Percentiles rank a stretch among this genome's conserved stretches.
Conservation (phyloP, 371 early-diverging fungal species). For the Rhizopus arrhizus region DNA sequence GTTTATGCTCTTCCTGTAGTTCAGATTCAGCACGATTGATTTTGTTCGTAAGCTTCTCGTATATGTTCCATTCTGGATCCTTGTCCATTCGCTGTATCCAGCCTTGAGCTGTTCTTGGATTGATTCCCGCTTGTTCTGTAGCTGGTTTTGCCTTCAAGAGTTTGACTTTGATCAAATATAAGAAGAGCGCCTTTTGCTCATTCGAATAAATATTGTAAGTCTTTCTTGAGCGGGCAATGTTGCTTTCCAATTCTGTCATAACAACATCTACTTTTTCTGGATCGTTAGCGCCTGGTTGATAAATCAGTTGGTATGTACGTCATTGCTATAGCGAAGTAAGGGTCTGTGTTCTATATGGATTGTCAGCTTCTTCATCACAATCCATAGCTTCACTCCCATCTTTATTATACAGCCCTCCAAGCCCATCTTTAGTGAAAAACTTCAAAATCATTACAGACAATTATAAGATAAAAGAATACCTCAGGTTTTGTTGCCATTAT, state of each 20-base stretch:
- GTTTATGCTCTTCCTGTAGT: constrained; percentile 29
- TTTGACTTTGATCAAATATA: constrained; percentile 22
- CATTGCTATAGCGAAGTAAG: constrained; percentile 1
- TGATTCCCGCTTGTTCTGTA: constrained; percentile 24
- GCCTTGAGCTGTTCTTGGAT: constrained; percentile 22
- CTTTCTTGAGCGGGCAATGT: constrained; percentile 23
- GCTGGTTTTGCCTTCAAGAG: constrained; percentile 23
- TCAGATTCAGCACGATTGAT: constrained; percentile 31
- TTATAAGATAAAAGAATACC: too few relatives aligned
- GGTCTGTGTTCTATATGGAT: constrained; percentile 48
- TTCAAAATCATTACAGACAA: neutral
- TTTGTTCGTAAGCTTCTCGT: constrained; percentile 25
- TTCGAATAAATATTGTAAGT: constrained; percentile 18
- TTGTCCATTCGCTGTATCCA: constrained; percentile 21
- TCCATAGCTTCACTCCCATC: neutral
- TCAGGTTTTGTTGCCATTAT: too few relatives aligned
- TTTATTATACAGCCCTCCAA: neutral
- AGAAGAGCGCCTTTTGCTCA: constrained; percentile 14
- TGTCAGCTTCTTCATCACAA: constrained; percentile 34
- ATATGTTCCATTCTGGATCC: constrained; percentile 22
- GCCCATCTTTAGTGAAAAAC: neutral
- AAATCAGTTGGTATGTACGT: constrained; percentile 24
- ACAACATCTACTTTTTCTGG: constrained; percentile 29
- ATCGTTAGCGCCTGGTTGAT: constrained; percentile 28
- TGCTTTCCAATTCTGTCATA: constrained; percentile 18